Evolutionary conservation across 2,329 filamentous ascomycete genomes (phyloP), one percentile per base, ranked within the genome.

Genomic region (Alternaria rosae): DNA sequence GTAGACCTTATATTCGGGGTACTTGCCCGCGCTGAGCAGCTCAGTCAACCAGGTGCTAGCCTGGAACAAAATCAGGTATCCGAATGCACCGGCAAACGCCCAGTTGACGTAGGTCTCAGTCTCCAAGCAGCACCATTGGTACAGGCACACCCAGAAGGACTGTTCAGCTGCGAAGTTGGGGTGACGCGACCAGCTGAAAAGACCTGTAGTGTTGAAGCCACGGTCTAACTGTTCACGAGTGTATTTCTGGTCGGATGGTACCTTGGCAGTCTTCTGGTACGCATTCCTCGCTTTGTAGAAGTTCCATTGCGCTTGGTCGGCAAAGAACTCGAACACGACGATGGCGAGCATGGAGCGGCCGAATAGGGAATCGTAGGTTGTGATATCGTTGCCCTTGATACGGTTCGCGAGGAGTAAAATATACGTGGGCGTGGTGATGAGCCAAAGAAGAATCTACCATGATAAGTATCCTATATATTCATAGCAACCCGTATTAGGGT

Each of bases 91-190:
- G 10, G 87, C 77, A 52, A 87, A 88, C 1, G 91, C 89, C 92
- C 94, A 99, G 79, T 91, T 94, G 76, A 90, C 89, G 43, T 90
- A 83, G 2, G 85, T 88, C 57, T 89, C 86, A 30, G 90, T 92
- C 57, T 89, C 86, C 76, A 88, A 91, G 79, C 91, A 94, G 68
- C 87, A 88, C 95, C 94, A 99, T 73, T 92, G 87, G 79, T 98
- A 98, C 54, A 98, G 80, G 9, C 89, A 82, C 56, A 97, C 85
- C 95, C 95, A 99, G 71, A 98, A 89, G 28, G 89, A 84, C 81
- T 98, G 95, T 81, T 99, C 95, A 6, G 92, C 92, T 6, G 92
- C 88, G 75, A 98, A 99, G 79, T 99, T 99, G 50, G 95, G 95
- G 78, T 99, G 96, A 47, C 95, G 87, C 70, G 91, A 94, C 83